Evolutionary conservation across 768 basidiomycete species (phyloP).

Genomic region (Trametes punicea): DNA sequence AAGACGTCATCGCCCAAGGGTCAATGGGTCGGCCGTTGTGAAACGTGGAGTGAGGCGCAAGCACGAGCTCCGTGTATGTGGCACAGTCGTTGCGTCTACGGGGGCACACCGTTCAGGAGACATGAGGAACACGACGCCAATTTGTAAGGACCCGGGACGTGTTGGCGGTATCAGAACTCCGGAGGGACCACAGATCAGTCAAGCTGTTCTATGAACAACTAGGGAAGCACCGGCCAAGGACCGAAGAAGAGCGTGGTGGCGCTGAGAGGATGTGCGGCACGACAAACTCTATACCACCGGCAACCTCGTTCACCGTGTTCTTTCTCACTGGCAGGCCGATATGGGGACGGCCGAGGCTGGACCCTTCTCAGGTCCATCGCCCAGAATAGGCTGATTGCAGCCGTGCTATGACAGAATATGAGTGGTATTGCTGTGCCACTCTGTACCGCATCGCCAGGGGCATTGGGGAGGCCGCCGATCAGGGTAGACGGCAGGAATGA

Average conservation of each 20-base stretch:
- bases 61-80: too few species aligned
- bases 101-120: too few species aligned
- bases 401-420: not conserved
- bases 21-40: too few species aligned
- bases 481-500: not conserved
- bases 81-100: too few species aligned
- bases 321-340: not conserved
- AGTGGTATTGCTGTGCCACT: not conserved
- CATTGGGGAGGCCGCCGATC: not conserved
- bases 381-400: not conserved
- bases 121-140: not conserved
- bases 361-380: not conserved
- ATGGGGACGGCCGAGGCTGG: not conserved
- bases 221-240: not conserved
- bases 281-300: not conserved
- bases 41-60: too few species aligned
- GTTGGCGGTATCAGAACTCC: not conserved
- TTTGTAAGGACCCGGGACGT: not conserved
- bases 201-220: not conserved
- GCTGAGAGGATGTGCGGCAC: not conserved
- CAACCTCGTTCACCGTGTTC: not conserved
- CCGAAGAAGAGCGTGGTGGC: not conserved
- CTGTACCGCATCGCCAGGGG: not conserved
- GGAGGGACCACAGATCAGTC: not conserved
- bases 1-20: too few species aligned